phyloP scores from a whole-genome alignment of 164 flowering plant genomes.

The Nymphaea colorata region DNA sequence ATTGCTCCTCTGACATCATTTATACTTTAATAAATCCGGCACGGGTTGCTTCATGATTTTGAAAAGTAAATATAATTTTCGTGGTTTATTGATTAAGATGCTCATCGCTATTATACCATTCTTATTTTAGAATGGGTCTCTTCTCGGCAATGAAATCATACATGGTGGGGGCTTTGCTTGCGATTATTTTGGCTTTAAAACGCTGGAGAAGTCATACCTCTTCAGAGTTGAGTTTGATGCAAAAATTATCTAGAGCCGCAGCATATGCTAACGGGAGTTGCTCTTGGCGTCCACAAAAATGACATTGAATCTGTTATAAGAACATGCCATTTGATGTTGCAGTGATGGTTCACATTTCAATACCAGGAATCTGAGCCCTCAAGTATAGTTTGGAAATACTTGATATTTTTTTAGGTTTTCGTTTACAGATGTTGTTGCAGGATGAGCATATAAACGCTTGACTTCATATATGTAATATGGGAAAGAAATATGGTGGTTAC shows the following conservation, averaged over 20 bases:
- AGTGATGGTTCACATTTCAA: constrained; percentile 33
- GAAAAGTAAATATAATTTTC: too few relatives aligned
- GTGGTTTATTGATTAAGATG: too few relatives aligned
- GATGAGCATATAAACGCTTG: too few relatives aligned
- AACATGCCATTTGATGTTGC: neutral
- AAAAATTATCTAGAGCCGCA: neutral
- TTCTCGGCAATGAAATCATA: constrained; percentile 70
- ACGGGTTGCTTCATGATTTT: too few relatives aligned
- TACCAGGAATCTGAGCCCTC: too few relatives aligned
- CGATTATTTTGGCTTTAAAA: constrained; percentile 82
- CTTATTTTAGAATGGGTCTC: constrained; percentile 50
- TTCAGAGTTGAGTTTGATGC: constrained; percentile 12
- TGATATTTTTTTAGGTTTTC: too few relatives aligned
- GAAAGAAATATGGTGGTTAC: too few relatives aligned
- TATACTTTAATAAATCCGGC: too few relatives aligned
- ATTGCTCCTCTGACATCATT: too few relatives aligned
- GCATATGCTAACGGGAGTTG: neutral
- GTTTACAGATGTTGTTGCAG: too few relatives aligned
- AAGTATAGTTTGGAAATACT: neutral
- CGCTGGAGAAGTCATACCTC: constrained; percentile 7
- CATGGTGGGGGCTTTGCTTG: constrained; percentile 74
- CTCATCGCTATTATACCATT: too few relatives aligned
- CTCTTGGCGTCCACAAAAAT: neutral
- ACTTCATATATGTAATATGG: too few relatives aligned
- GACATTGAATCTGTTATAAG: neutral